Evolutionary conservation across 768 basidiomycete species (phyloP).

Genomic region (Naganishia onofrii): DNA sequence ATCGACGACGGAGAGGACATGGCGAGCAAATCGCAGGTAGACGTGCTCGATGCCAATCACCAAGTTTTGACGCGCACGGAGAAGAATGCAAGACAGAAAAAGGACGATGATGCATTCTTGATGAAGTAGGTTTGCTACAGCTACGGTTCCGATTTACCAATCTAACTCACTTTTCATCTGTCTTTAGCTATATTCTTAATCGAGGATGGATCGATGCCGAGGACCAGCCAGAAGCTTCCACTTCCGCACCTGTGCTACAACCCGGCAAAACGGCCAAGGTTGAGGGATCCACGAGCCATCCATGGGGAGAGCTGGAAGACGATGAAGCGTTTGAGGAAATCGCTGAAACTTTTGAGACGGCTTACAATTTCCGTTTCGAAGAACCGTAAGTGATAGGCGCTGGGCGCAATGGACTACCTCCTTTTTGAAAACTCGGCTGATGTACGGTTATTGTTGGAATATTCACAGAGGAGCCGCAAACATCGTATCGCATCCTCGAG

Average conservation of each 20-base stretch:
- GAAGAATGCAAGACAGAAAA: conserved; percentile 57
- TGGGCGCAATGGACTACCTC: neutral
- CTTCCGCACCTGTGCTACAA: conserved; percentile 27
- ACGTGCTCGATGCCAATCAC: conserved; percentile 40
- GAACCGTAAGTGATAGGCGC: conserved; percentile 67
- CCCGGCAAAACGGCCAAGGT: conserved; percentile 34
- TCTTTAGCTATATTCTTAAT: conserved; percentile 82
- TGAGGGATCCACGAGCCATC: conserved; percentile 44
- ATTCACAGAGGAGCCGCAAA: conserved; percentile 61
- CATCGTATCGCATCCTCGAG: conserved; percentile 74
- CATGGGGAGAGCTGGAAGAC: conserved; percentile 55
- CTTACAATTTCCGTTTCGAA: conserved; percentile 97
- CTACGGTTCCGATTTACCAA: neutral
- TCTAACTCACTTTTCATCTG: neutral
- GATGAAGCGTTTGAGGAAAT: conserved; percentile 77
- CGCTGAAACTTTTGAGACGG: conserved; percentile 87
- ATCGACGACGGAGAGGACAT: conserved; percentile 3
- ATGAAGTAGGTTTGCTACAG: conserved; percentile 66
- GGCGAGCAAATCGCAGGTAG: conserved; percentile 42
- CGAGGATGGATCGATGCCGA: conserved; percentile 92
- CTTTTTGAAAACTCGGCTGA: neutral
- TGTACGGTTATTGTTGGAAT: neutral
- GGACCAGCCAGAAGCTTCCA: conserved; percentile 44
- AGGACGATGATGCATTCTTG: conserved; percentile 79
- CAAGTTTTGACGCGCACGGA: conserved; percentile 38